Percentiles rank a stretch among this genome's conserved stretches.
phyloP scores from a whole-genome alignment of 768 basidiomycete genomes.

The Collybia sp. region DNA sequence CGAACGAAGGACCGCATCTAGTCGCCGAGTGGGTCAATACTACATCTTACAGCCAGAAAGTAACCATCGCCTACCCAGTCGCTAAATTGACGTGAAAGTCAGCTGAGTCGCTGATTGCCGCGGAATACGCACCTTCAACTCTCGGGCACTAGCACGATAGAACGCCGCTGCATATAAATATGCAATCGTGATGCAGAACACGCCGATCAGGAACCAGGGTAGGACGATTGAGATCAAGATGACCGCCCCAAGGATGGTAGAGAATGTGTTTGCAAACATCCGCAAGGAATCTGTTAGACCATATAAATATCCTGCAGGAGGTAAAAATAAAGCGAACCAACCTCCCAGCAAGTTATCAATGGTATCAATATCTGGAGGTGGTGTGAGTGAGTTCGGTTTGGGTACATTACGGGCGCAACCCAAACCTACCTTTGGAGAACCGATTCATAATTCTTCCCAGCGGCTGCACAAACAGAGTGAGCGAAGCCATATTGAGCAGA shows the following conservation, averaged over 20 bases:
- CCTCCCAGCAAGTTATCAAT: constrained; percentile 70
- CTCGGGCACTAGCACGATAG: constrained; percentile 83
- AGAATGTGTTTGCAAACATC: constrained; percentile 61
- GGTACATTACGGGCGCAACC: too few species aligned
- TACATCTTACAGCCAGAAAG: too few species aligned
- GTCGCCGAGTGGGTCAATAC: background rate
- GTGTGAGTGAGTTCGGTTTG: constrained; percentile 4
- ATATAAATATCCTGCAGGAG: background rate
- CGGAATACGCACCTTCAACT: constrained; percentile 58
- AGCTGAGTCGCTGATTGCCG: background rate
- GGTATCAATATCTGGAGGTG: constrained; percentile 61
- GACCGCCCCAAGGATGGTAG: constrained; percentile 67
- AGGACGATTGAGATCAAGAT: constrained; percentile 74
- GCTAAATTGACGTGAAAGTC: constrained; percentile 25
- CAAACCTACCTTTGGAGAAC: constrained; percentile 65
- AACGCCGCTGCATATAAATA: constrained; percentile 76
- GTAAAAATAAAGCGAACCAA: constrained; percentile 14
- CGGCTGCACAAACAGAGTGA: constrained; percentile 35
- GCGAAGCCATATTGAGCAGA: constrained; percentile 1
- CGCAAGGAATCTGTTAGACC: constrained; percentile 55
- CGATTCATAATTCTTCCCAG: constrained; percentile 88
- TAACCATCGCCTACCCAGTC: constrained; percentile 39
- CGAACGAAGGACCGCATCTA: constrained; percentile 82
- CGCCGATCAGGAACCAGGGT: constrained; percentile 83
- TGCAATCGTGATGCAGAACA: constrained; percentile 48